Evolutionary conservation across 352 stramenopile species (phyloP).

Genomic region (Globisporangium sylvaticum): DNA sequence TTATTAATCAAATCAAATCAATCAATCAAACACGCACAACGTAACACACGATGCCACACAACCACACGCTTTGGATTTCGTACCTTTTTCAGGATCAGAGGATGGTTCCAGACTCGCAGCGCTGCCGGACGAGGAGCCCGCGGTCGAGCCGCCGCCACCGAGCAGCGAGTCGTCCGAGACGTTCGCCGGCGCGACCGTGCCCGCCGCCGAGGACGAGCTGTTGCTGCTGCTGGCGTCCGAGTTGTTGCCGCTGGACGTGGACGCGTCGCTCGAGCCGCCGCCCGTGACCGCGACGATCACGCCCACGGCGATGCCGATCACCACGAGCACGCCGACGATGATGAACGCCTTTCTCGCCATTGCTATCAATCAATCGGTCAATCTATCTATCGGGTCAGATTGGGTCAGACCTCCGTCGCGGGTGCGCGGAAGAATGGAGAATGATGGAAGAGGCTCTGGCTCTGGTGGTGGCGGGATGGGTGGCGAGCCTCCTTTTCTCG

Average conservation of each 20-base stretch:
- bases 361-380: not conserved
- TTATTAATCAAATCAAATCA: too few relatives aligned
- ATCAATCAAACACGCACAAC: constrained; percentile 2
- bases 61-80: not conserved
- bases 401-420: not conserved
- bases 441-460: constrained; percentile 4
- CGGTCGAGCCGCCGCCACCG: constrained; percentile 22
- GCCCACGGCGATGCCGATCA: constrained; percentile 58
- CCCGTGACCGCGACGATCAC: constrained; percentile 65
- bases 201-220: constrained; percentile 6
- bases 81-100: constrained; percentile 50
- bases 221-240: constrained; percentile 11
- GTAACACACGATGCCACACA: not conserved
- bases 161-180: constrained; percentile 49
- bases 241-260: constrained; percentile 22
- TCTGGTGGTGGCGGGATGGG: not conserved
- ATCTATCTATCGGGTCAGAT: not conserved
- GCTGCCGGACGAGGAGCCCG: constrained; percentile 19
- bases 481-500: not conserved
- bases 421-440: constrained; percentile 16
- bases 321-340: constrained; percentile 60
- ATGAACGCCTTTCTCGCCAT: constrained; percentile 64
- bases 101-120: constrained; percentile 35
- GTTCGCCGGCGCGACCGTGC: constrained; percentile 23
- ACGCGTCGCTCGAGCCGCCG: constrained; percentile 24